These are phyloP conservation scores for Syzygium malaccense DNA, from an alignment of 441 rosid species.

Conservation along the genomic window DNA sequence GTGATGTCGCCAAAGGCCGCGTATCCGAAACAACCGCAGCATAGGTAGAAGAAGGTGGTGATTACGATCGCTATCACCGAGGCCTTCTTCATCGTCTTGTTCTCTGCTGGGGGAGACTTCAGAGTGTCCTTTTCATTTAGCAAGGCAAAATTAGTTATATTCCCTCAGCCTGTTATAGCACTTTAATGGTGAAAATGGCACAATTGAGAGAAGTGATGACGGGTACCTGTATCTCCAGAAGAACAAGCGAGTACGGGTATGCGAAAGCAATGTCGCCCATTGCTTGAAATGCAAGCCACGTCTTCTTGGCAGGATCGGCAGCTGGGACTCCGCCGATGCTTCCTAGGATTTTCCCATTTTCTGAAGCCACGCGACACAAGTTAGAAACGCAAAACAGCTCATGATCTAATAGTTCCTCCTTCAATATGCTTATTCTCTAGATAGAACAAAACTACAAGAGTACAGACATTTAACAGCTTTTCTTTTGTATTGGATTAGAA, in stretches of 20 bases:
- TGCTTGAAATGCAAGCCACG: slow-evolving; percentile 4
- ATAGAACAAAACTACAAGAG: neutral
- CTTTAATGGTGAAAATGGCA: neutral
- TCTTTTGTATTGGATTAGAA: neutral
- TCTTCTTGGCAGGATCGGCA: neutral
- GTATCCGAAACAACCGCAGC: slow-evolving; percentile 10
- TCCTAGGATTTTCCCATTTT: slow-evolving; percentile 5
- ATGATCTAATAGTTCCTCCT: neutral
- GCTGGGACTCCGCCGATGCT: neutral
- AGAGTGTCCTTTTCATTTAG: slow-evolving; percentile 1
- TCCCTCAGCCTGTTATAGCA: neutral
- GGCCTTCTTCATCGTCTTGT: slow-evolving; percentile 9
- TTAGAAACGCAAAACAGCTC: neutral
- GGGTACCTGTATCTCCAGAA: slow-evolving; percentile 11
- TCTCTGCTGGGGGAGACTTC: slow-evolving; percentile 11
- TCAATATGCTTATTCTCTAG: neutral
- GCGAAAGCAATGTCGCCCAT: slow-evolving; percentile 9
- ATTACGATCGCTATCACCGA: neutral
- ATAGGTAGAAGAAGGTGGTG: slow-evolving; percentile 8
- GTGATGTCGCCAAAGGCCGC: slow-evolving; percentile 9
- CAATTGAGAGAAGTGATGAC: neutral
- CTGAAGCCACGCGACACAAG: neutral
- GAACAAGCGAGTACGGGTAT: neutral
- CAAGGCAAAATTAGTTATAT: neutral
- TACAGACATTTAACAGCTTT: neutral